Conservation (phyloP, 2,329 filamentous ascomycete species). For the Hypoxylon sp. region DNA sequence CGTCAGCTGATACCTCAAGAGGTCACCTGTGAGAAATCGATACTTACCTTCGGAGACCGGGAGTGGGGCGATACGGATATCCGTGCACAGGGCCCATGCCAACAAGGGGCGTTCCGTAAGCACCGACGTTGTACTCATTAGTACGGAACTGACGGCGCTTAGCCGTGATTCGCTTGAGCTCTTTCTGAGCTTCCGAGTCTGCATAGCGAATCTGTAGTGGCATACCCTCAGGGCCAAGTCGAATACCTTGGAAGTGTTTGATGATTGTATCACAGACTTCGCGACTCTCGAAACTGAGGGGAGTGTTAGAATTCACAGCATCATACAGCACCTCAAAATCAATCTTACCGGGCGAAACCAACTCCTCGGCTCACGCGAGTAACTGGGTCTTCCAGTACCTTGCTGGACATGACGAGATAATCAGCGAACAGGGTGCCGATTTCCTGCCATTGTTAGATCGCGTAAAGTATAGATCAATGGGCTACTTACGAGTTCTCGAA, state of each 20-base stretch:
- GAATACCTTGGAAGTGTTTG: constrained; percentile 83
- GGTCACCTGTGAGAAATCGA: constrained; percentile 17
- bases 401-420: constrained; percentile 89
- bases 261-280: constrained; percentile 93
- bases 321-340: not conserved
- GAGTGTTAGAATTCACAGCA: constrained; percentile 45
- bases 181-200: constrained; percentile 96
- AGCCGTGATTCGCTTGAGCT: constrained; percentile 94
- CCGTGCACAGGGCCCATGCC: constrained; percentile 65
- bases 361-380: constrained; percentile 92
- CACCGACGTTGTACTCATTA: constrained; percentile 89
- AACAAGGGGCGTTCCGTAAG: constrained; percentile 73
- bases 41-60: constrained; percentile 45
- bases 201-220: constrained; percentile 96
- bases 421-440: constrained; percentile 82
- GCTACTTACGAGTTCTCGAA: constrained; percentile 81
- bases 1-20: constrained; percentile 22
- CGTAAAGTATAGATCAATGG: constrained; percentile 4
- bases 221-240: constrained; percentile 81
- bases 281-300: constrained; percentile 84
- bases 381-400: constrained; percentile 91
- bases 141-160: constrained; percentile 96
- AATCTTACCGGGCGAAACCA: constrained; percentile 89
- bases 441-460: constrained; percentile 64
- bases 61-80: constrained; percentile 56